Conservation (phyloP, 805 yeast genomes). For the Pichia exigua region DNA sequence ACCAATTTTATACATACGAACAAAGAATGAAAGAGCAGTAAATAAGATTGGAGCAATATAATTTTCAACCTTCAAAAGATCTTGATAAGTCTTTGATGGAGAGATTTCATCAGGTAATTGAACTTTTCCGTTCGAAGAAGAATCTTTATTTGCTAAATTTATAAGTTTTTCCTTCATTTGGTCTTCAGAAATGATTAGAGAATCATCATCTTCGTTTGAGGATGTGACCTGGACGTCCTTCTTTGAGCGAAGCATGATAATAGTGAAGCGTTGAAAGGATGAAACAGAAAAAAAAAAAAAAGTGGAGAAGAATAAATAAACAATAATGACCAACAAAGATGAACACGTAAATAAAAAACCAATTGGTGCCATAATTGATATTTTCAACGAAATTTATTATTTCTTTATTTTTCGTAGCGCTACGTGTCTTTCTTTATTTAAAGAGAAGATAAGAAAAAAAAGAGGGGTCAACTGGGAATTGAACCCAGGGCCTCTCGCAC, state of each 20-base stretch:
- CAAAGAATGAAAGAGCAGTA: slow-evolving; percentile 60
- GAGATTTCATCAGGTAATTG: slow-evolving; percentile 12
- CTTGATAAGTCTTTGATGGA: slow-evolving; percentile 9
- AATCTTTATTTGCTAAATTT: slow-evolving; percentile 21
- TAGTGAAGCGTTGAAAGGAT: not conserved
- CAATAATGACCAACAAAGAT: not conserved
- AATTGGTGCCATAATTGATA: not conserved
- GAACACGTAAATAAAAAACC: not conserved
- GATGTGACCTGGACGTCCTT: not conserved
- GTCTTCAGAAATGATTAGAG: slow-evolving; percentile 18
- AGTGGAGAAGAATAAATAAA: not conserved
- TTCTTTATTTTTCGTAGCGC: not conserved
- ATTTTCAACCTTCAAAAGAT: slow-evolving; percentile 20
- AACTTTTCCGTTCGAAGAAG: not conserved
- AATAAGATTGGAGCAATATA: slow-evolving; percentile 51
- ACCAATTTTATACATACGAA: slow-evolving; percentile 71
- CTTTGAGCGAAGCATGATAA: slow-evolving; percentile 1
- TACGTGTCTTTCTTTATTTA: not conserved
- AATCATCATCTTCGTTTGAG: not conserved
- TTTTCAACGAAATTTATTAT: not conserved
- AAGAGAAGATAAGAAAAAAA: slow-evolving; percentile 6
- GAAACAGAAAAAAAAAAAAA: not conserved
- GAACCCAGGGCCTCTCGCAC: slow-evolving; percentile 52
- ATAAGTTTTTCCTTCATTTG: slow-evolving; percentile 26
- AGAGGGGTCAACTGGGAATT: slow-evolving; percentile 38